Conservation (phyloP, 2,329 filamentous ascomycete genomes). For the Aspergillus felis region DNA sequence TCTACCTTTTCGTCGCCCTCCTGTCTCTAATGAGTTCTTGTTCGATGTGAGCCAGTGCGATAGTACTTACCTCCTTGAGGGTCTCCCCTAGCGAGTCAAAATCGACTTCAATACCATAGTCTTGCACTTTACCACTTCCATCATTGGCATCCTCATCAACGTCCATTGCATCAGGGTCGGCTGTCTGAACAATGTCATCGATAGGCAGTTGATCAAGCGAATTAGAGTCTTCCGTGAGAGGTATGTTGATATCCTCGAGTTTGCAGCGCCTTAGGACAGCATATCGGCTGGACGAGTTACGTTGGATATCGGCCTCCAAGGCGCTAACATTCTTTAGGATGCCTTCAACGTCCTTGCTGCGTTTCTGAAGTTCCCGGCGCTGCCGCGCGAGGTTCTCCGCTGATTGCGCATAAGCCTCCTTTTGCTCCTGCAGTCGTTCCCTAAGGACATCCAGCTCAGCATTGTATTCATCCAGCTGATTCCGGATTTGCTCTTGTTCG, state of each 20-base stretch:
- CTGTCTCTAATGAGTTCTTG: slow-evolving; percentile 38
- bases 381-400: slow-evolving; percentile 74
- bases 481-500: slow-evolving; percentile 71
- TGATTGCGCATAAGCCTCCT: slow-evolving; percentile 63
- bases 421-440: slow-evolving; percentile 66
- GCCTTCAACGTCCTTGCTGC: slow-evolving; percentile 76
- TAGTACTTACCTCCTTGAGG: slow-evolving; percentile 64
- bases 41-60: no score
- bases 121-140: slow-evolving; percentile 59
- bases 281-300: slow-evolving; percentile 79
- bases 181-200: slow-evolving; percentile 69
- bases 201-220: slow-evolving; percentile 78
- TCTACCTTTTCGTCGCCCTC: slow-evolving; percentile 68
- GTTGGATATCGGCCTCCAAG: slow-evolving; percentile 82
- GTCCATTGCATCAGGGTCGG: slow-evolving; percentile 87
- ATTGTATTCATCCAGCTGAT: slow-evolving; percentile 66
- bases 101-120: slow-evolving; percentile 88
- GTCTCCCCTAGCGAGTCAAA: slow-evolving; percentile 80
- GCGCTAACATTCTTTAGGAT: slow-evolving; percentile 69
- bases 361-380: slow-evolving; percentile 75
- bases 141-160: slow-evolving; percentile 66
- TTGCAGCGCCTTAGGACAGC: slow-evolving; percentile 82
- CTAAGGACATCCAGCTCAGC: slow-evolving; percentile 74
- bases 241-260: slow-evolving; percentile 86
- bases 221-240: slow-evolving; percentile 66